A percentile compares a stretch with the other conserved stretches of the same genome.
Evolutionary conservation across 441 rosid genomes (phyloP).

Genomic region (Euphorbia corollata): DNA sequence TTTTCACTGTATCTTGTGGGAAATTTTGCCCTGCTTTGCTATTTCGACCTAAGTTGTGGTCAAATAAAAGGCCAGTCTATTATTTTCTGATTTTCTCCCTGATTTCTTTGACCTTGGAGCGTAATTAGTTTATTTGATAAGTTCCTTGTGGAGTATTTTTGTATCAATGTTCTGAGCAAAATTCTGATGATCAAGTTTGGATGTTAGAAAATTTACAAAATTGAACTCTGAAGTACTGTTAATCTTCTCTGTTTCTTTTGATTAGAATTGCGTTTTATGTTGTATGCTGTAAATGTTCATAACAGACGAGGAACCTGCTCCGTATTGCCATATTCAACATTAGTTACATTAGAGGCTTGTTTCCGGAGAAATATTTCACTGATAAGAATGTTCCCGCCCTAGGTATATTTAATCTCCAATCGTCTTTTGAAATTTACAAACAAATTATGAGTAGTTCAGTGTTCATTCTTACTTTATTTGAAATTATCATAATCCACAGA

Average conservation of each 20-base stretch:
- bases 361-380: conserved; percentile 89
- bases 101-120: not conserved
- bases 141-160: not conserved
- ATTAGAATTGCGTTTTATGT: not conserved
- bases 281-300: not conserved
- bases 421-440: not conserved
- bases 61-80: not conserved
- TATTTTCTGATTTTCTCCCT: not conserved
- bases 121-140: not conserved
- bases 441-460: not conserved
- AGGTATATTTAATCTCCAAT: conserved; percentile 3
- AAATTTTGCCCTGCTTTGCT: not conserved
- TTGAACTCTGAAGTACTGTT: not conserved
- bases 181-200: not conserved
- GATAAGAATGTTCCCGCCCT: conserved; percentile 88
- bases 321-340: conserved; percentile 92
- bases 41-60: not conserved
- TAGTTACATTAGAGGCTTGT: conserved; percentile 91
- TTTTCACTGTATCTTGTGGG: not conserved
- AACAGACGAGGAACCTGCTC: conserved; percentile 66
- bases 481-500: conserved; percentile 35
- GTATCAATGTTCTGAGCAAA: not conserved
- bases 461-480: conserved; percentile 9
- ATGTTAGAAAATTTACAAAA: not conserved
- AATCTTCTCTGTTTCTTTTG: not conserved